Percentiles rank a stretch among this genome's conserved stretches.
Conservation (phyloP, 257 asterid species). For the Oldenlandia corymbosa region DNA sequence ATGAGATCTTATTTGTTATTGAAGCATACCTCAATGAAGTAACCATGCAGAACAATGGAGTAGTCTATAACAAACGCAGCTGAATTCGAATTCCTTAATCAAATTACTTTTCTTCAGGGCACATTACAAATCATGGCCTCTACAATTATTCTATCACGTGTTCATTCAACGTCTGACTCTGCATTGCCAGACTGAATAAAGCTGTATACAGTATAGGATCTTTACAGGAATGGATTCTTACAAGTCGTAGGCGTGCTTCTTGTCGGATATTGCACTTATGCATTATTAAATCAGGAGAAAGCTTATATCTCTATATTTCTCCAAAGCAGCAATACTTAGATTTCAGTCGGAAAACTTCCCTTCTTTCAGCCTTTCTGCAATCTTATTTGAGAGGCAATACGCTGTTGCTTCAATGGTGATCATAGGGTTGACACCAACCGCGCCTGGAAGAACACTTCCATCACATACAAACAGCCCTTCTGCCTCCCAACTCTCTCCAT, state of each 20-base stretch:
- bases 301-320: background rate
- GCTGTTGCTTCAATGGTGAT: constrained; percentile 73
- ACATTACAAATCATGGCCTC: background rate
- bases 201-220: background rate
- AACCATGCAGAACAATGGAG: too few species aligned
- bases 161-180: background rate
- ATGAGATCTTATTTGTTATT: background rate
- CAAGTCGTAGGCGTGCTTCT: background rate
- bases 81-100: too few species aligned
- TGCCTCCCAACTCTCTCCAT: constrained; percentile 95
- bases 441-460: constrained; percentile 72
- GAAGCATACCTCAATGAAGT: too few species aligned
- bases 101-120: background rate
- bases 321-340: background rate
- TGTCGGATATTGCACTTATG: background rate
- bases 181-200: background rate
- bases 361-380: constrained; percentile 39
- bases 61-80: too few species aligned
- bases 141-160: background rate
- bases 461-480: constrained; percentile 74
- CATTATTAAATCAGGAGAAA: background rate
- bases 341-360: constrained; percentile 13
- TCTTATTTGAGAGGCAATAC: constrained; percentile 50
- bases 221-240: background rate
- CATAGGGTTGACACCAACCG: constrained; percentile 94